Conservation (phyloP, 2,329 filamentous ascomycete species). For the Fusarium sororula region DNA sequence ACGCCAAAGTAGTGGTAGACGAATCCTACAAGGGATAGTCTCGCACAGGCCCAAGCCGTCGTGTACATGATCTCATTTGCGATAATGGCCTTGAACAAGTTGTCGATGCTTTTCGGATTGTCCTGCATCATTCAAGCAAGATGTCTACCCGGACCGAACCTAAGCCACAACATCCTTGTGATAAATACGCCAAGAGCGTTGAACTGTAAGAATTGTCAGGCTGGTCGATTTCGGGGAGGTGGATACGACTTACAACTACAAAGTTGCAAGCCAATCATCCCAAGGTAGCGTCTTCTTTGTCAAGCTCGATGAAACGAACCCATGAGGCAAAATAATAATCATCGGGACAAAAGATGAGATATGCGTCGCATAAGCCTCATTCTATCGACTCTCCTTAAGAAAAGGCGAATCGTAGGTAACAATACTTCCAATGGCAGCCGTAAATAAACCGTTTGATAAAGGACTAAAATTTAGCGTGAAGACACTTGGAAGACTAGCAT, state of each 20-base stretch:
- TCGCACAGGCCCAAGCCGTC: background rate
- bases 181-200: background rate
- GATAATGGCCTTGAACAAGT: background rate
- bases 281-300: background rate
- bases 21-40: background rate
- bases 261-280: conserved; percentile 8
- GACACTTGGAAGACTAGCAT: background rate
- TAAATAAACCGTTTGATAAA: background rate
- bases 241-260: too few species aligned
- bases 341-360: background rate
- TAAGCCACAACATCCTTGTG: background rate
- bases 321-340: too few species aligned
- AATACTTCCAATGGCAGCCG: background rate
- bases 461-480: background rate
- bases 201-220: background rate
- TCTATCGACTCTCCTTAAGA: background rate
- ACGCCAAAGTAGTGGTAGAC: background rate
- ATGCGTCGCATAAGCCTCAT: background rate
- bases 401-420: background rate
- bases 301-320: background rate
- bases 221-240: accelerated
- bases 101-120: background rate
- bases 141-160: background rate
- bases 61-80: conserved; percentile 3
- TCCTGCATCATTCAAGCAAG: background rate